Base-by-base conservation (phyloP, 2,329 filamentous ascomycete species). In the Colletotrichum brevisporum region DNA sequence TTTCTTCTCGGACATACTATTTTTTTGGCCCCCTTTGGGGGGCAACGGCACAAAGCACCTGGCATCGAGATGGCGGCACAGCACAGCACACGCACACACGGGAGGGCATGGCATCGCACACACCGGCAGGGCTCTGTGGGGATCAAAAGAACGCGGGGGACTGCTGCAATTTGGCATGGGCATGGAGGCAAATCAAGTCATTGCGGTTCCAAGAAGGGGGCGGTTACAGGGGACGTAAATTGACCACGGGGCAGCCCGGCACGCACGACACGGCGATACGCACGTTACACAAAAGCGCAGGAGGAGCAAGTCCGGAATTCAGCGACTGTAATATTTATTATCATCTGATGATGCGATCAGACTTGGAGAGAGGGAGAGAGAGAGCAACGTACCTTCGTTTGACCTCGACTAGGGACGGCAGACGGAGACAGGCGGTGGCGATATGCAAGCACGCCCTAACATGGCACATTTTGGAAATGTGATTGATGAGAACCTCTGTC, bases 211-310 rank as follows among this genome's bases (percentile, higher is more conserved):
- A 48, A 56, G 53, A 41, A 54, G 13, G 52, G 52, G 18, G 52
- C 27, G 31, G 52, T 41, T 24, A 47, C 36, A 57, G 15, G 15
- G 36, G 45, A 48, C 55, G 43, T 59, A 48, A 60, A 52, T 60
- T 52, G 57, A 60, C 31, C 51, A 60, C 57, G 57, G 57, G 47
- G 47, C 47, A 60, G 57, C 57, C 45, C 47, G 47, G 36, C 13
- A 18, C 15, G 18, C 45, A 48, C n/a, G 45, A n/a, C 45, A 18
- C 31, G 31, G 31, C 31, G 31, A 36, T 10, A 36, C 31, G 24
- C 39, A 21, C 26, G 41, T 47, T 43, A 48, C 39, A 47, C 41
- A 26, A 47, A 26, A 26, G 43, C 31, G 18, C 15, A 21, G 53
- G 47, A 36, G 31, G 21, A 3, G 4, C 21, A 24, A 24, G 21